Conservation (phyloP, 306 rosid genomes). For the Fragaria vesca region DNA sequence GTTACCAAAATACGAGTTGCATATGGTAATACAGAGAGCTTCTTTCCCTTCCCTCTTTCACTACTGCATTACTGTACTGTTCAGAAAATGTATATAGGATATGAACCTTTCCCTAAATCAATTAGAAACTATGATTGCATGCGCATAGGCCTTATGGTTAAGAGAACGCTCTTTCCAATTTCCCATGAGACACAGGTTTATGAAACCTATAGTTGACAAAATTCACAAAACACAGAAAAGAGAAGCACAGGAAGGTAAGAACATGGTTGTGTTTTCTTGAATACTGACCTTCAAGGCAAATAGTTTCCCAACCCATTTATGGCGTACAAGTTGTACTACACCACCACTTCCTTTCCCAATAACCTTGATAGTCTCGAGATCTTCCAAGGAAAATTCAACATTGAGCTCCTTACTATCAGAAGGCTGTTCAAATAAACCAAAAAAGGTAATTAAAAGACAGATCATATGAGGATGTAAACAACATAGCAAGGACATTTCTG, state of each 20-base stretch:
- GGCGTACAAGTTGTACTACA: slow-evolving; percentile 95
- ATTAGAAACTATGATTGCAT: background rate
- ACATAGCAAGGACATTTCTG: background rate
- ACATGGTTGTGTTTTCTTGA: background rate
- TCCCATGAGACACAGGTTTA: background rate
- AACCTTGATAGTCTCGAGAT: slow-evolving; percentile 84
- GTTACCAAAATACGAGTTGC: background rate
- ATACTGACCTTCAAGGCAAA: slow-evolving; percentile 86
- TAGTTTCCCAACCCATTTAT: slow-evolving; percentile 84
- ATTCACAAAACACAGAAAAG: slow-evolving; percentile 1
- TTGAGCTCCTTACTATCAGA: slow-evolving; percentile 71
- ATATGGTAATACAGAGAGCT: background rate
- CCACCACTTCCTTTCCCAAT: slow-evolving; percentile 98
- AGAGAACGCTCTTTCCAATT: background rate
- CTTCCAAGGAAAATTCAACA: slow-evolving; percentile 73
- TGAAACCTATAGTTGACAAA: background rate
- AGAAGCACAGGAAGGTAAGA: slow-evolving; percentile 20
- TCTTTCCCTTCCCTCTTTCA: background rate
- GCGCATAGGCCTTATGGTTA: slow-evolving; percentile 3
- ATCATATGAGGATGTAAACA: background rate
- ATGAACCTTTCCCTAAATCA: background rate
- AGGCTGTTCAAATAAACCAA: slow-evolving; percentile 52
- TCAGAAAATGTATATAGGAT: background rate
- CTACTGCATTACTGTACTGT: background rate
- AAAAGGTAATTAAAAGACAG: background rate